phyloP scores from a whole-genome alignment of 768 basidiomycete genomes.

The Mycena vitilis region DNA sequence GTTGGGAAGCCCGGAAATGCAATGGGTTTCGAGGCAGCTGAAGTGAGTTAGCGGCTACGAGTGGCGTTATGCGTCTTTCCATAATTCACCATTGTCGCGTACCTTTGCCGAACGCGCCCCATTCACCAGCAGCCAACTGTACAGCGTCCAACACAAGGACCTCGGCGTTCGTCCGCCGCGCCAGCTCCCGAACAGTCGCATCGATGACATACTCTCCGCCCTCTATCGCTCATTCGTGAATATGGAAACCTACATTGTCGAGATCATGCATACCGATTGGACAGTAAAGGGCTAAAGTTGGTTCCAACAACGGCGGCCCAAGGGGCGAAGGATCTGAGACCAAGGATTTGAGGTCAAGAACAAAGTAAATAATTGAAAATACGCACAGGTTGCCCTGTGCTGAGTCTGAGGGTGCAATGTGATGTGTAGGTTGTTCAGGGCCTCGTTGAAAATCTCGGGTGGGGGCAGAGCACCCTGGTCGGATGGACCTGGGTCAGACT shows the following conservation, averaged over 20 bases:
- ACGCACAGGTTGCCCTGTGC: conserved; percentile 66
- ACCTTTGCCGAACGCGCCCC: conserved; percentile 88
- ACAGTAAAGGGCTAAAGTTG: conserved; percentile 87
- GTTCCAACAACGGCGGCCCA: conserved; percentile 69
- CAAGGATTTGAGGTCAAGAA: neutral
- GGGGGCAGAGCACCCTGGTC: conserved; percentile 66
- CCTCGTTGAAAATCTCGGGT: conserved; percentile 80
- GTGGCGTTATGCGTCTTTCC: neutral
- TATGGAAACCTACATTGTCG: neutral
- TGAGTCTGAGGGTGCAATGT: conserved; percentile 87
- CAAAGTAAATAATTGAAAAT: neutral
- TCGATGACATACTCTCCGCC: conserved; percentile 89
- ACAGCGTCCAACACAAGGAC: conserved; percentile 87
- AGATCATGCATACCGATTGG: conserved; percentile 63
- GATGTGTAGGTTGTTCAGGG: conserved; percentile 79
- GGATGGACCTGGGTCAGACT: conserved; percentile 49
- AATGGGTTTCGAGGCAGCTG: conserved; percentile 81
- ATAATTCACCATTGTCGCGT: conserved; percentile 23
- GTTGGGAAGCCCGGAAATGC: conserved; percentile 63
- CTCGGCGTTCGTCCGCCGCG: conserved; percentile 78
- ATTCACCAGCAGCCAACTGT: conserved; percentile 89
- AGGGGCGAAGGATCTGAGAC: conserved; percentile 56
- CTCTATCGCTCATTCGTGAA: conserved; percentile 47
- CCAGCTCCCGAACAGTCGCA: conserved; percentile 82
- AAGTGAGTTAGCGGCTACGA: conserved; percentile 73